Conservation (phyloP, 208 protist species). For the Leishmania mexicana region DNA sequence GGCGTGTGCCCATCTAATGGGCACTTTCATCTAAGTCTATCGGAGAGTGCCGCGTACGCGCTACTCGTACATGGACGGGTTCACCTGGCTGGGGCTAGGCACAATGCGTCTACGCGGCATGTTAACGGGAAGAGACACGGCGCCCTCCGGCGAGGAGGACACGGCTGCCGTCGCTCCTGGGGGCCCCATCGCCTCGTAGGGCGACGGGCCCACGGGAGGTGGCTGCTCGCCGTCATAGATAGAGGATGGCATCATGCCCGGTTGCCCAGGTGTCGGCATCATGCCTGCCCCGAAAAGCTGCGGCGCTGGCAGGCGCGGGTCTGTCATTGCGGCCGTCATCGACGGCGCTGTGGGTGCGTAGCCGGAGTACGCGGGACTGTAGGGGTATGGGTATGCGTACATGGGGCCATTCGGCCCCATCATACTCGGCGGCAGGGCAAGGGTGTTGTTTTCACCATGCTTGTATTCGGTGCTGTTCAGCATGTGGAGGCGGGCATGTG, state of each 20-base stretch:
- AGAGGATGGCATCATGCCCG: conserved; percentile 10
- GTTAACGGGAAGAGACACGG: conserved; percentile 11
- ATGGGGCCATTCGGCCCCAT: conserved; percentile 12
- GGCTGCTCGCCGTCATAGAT: background rate
- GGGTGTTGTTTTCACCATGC: background rate
- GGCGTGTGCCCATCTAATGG: background rate
- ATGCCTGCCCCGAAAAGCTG: conserved; percentile 33
- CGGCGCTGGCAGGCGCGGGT: conserved; percentile 17
- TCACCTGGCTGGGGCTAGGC: conserved; percentile 3
- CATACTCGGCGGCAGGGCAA: conserved; percentile 7
- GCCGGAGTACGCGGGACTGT: background rate
- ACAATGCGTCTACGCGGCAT: conserved; percentile 26
- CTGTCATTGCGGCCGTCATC: background rate
- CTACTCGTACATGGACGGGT: conserved; percentile 11
- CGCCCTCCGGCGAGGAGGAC: background rate
- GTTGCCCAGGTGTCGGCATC: conserved; percentile 9
- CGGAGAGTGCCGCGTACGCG: background rate
- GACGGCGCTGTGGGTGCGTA: background rate
- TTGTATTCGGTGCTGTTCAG: conserved; percentile 34
- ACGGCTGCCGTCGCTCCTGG: background rate
- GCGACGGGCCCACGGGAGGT: background rate
- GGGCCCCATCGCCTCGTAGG: conserved; percentile 8
- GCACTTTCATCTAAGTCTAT: background rate
- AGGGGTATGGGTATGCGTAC: conserved; percentile 7
- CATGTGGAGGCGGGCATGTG: conserved; percentile 54